A percentile compares a stretch with the other conserved stretches of the same genome.
Conservation (phyloP, 148 eudicot genomes). For the Vaccinium macrocarpon region DNA sequence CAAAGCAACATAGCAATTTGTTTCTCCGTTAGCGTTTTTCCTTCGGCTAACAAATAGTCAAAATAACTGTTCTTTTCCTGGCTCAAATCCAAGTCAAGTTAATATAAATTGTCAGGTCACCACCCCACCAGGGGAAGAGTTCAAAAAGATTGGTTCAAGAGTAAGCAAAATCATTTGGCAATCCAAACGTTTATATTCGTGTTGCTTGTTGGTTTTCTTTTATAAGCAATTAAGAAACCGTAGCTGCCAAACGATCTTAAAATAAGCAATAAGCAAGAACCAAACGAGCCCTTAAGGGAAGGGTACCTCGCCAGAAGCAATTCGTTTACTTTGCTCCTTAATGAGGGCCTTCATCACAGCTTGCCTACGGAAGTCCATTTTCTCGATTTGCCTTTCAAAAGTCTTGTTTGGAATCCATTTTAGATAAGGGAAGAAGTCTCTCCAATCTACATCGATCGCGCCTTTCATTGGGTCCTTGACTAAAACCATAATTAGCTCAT, state of each 20-base stretch:
- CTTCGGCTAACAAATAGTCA: slow-evolving; percentile 57
- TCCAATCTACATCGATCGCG: slow-evolving; percentile 96
- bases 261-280: neutral
- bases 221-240: neutral
- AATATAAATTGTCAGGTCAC: neutral
- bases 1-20: slow-evolving; percentile 73
- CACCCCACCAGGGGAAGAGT: neutral
- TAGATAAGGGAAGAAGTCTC: slow-evolving; percentile 92
- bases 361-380: slow-evolving; percentile 54
- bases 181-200: neutral
- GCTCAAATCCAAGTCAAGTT: slow-evolving; percentile 11
- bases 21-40: slow-evolving; percentile 46
- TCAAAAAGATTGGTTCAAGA: neutral
- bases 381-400: slow-evolving; percentile 53
- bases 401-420: slow-evolving; percentile 75
- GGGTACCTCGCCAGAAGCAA: slow-evolving; percentile 43
- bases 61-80: slow-evolving; percentile 61
- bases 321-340: slow-evolving; percentile 40
- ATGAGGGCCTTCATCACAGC: slow-evolving; percentile 79
- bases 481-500: slow-evolving; percentile 51
- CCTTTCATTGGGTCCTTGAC: slow-evolving; percentile 86
- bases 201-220: neutral
- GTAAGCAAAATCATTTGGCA: neutral
- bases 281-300: neutral
- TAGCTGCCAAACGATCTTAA: neutral